Conservation (phyloP, 306 rosid species). For the Cicer pinnatifidum region DNA sequence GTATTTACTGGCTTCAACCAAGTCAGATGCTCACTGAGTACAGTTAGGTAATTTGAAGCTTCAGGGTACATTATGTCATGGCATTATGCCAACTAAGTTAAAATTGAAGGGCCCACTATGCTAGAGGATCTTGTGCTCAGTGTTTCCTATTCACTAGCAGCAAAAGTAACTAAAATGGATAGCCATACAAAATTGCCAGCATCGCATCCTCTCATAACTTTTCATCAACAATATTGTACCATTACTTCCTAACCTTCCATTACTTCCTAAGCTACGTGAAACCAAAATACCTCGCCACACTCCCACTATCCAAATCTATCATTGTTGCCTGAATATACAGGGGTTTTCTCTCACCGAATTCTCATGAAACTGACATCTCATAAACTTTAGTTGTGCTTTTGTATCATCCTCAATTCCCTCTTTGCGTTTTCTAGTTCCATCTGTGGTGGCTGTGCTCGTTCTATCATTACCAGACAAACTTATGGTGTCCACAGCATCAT, state of each 20-base stretch:
- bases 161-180: slow-evolving; percentile 15
- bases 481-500: slow-evolving; percentile 54
- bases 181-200: slow-evolving; percentile 3
- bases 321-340: slow-evolving; percentile 42
- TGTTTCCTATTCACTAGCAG: slow-evolving; percentile 20
- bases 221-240: slow-evolving; percentile 39
- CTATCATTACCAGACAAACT: slow-evolving; percentile 43
- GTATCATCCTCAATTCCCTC: slow-evolving; percentile 56
- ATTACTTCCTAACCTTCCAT: slow-evolving; percentile 21
- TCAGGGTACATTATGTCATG: slow-evolving; percentile 12
- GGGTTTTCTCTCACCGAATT: slow-evolving; percentile 52
- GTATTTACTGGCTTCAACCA: slow-evolving; percentile 3
- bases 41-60: slow-evolving; percentile 26
- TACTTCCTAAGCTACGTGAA: slow-evolving; percentile 32
- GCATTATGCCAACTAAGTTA: slow-evolving; percentile 29
- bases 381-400: slow-evolving; percentile 56
- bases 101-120: slow-evolving; percentile 10
- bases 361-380: slow-evolving; percentile 61
- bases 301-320: slow-evolving; percentile 46
- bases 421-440: slow-evolving; percentile 71
- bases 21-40: background rate
- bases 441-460: slow-evolving; percentile 37
- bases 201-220: slow-evolving; percentile 7
- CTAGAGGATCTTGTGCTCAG: background rate
- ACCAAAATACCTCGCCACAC: slow-evolving; percentile 40